Base-by-base conservation (phyloP, 2,329 filamentous ascomycete genomes). In the Elsinoe australis region DNA sequence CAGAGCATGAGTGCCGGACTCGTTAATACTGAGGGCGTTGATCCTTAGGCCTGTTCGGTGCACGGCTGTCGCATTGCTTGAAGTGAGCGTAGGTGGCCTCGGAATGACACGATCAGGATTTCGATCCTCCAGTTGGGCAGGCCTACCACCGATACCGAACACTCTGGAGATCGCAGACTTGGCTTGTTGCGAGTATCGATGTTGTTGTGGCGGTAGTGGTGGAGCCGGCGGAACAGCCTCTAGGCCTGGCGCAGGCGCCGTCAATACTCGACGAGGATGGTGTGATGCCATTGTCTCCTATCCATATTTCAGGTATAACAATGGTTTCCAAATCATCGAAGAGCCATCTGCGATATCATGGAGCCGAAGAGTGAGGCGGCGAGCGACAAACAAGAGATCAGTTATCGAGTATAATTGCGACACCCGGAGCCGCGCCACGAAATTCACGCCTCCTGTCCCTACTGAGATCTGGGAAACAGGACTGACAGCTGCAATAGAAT, bases 1-100 rank as follows among this genome's bases (percentile, higher is more conserved):
- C 48, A 83, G 70, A 47, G 78, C 79, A 68, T 81, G 79, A 51
- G 77, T 81, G 50, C 73, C 70, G 49, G 74, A 70, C 32, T 78
- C 76, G 52, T 80, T 82, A 62, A 80, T 76, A 61, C 82, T 78
- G 46, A 83, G 67, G 29, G 79, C 75, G 34, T 74, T 66, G 57
- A 83, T 81, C 53, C 78, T 73, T 47, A 82, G 72, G 36, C 78
- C 78, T n/a, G 79, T 82, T 56, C 73, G 75, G 62, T 82, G 77
- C 57, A 72, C 75, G 50, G 78, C 70, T 52, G 73, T 76, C 54
- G 78, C 71, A 55, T 78, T 75, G 35, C 51, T 47, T 9, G 47
- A 52, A 9, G 45, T 5, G 36, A 54, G 44, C 53, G 41, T 24
- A 58, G 62, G 14, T 36, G 24, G 63, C 61, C 46, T 65, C 58